Percentiles rank a stretch among this genome's conserved stretches.
Evolutionary conservation across 2,329 filamentous ascomycete genomes (phyloP).

Genomic region (Epichloe elymi): DNA sequence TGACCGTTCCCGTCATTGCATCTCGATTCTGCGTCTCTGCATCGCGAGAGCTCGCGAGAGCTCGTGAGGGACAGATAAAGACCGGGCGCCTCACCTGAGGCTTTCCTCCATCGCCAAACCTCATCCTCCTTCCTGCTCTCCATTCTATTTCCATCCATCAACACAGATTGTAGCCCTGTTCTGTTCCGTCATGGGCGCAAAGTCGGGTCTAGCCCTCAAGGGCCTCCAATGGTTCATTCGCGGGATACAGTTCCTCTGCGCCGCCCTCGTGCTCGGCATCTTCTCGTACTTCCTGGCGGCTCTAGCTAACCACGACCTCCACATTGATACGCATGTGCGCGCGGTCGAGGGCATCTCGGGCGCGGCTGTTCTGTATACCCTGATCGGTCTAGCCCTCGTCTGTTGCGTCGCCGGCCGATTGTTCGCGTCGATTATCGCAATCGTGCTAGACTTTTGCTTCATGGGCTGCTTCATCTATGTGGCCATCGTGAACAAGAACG

Average conservation of each 20-base stretch:
- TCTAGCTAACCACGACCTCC: conserved; percentile 48
- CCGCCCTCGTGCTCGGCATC: conserved; percentile 61
- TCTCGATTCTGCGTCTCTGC: too few species aligned
- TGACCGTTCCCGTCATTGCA: too few species aligned
- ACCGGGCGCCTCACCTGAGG: too few species aligned
- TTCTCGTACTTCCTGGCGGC: conserved; percentile 77
- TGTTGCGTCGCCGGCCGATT: conserved; percentile 66
- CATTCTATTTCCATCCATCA: too few species aligned
- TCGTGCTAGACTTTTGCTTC: conserved; percentile 68
- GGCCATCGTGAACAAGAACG: conserved; percentile 58
- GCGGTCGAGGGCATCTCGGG: conserved; percentile 72
- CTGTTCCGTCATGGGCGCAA: conserved; percentile 15
- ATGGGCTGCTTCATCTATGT: conserved; percentile 69
- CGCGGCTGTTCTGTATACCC: conserved; percentile 58
- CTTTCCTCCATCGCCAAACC: neutral
- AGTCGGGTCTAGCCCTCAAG: conserved; percentile 45
- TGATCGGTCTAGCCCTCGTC: conserved; percentile 59
- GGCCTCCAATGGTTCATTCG: conserved; percentile 58
- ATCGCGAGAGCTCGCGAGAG: too few species aligned
- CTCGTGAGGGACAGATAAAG: too few species aligned
- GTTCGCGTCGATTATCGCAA: conserved; percentile 58
- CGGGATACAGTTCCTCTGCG: conserved; percentile 57
- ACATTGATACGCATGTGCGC: conserved; percentile 51
- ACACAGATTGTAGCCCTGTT: too few species aligned
- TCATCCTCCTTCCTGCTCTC: neutral